Evolutionary conservation across 495 filamentous ascomycete species (phyloP), one percentile per base, ranked within the genome.

Genomic region (Penicillium argentinense): DNA sequence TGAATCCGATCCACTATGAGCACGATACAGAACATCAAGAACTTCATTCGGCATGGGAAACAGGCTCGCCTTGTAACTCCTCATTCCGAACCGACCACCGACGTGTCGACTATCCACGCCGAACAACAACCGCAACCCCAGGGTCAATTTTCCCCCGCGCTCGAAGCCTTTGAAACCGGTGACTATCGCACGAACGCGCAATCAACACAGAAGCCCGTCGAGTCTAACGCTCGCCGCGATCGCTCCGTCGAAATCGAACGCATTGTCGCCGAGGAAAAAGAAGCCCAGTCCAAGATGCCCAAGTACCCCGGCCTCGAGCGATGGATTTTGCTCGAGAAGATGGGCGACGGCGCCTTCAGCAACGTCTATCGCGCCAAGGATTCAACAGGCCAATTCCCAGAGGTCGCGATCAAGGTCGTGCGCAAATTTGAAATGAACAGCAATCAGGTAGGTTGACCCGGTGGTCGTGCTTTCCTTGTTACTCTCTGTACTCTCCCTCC

Each of bases 321-420:
- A 54, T 98, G 87, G 85, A 82, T 86, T 42, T 66, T 98, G 30
- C 5, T 95, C 28, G 91, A 97, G 68, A 98, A 98, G 77, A 98
- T 98, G 93, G 93, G 93, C 42, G 93, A 98, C 57, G 93, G 93
- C 40, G 93, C 93, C 32, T 98, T 98, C 77, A 97, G 92, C 75
- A 98, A 98, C 51, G 93, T 98, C 44, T 98, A 97, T 65, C 83
- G 88, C 3, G 93, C 95, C 13, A 76, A 74, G 47, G 95, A 98
- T 66, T 75, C 72, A 24, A 73, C 69, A 4, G 83, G 84, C 16
- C 72, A 85, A 41, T 77, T 77, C 29, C 84, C 81, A 30, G 87
- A 98, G 58, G 90, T 93, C 12, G 93, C 93, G 33, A 97, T 98
- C 78, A 98, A 98, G 63, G 93, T 98, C 17, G 93, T 98, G 43